These are phyloP conservation scores for Citrus unshiu DNA, from an alignment of 345 rosid genomes.

Conservation along the genomic window DNA sequence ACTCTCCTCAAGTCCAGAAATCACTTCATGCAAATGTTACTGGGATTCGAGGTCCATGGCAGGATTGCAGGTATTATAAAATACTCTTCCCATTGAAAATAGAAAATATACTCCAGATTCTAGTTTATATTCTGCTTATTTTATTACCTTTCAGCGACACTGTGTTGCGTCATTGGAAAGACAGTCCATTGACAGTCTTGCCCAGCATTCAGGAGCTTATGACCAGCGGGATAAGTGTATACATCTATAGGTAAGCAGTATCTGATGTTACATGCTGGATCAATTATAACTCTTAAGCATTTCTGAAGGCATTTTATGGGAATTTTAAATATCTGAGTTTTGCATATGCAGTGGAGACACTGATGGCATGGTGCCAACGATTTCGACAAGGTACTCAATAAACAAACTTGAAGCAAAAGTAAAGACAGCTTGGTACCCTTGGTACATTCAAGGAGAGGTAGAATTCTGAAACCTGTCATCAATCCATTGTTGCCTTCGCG, in stretches of 20 bases:
- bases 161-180: background rate
- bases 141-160: background rate
- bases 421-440: background rate
- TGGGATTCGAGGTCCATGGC: slow-evolving; percentile 16
- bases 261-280: too few species aligned
- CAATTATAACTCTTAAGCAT: background rate
- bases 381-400: slow-evolving; percentile 13
- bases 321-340: background rate
- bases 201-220: slow-evolving; percentile 17
- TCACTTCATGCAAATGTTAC: slow-evolving; percentile 19
- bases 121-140: background rate
- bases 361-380: slow-evolving; percentile 1
- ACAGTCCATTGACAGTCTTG: slow-evolving; percentile 6
- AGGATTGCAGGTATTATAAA: slow-evolving; percentile 9
- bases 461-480: background rate
- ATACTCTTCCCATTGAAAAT: too few species aligned
- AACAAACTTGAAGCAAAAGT: background rate
- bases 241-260: slow-evolving; percentile 7
- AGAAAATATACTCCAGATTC: background rate
- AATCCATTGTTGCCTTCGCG: background rate
- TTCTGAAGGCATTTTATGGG: too few species aligned
- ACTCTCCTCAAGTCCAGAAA: background rate
- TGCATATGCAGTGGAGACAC: slow-evolving; percentile 3
- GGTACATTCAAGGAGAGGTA: slow-evolving; percentile 14
- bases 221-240: slow-evolving; percentile 10